Evolutionary conservation across 1,284 basidiomycete genomes (phyloP).

Genomic region (Hymenochaete sp.): DNA sequence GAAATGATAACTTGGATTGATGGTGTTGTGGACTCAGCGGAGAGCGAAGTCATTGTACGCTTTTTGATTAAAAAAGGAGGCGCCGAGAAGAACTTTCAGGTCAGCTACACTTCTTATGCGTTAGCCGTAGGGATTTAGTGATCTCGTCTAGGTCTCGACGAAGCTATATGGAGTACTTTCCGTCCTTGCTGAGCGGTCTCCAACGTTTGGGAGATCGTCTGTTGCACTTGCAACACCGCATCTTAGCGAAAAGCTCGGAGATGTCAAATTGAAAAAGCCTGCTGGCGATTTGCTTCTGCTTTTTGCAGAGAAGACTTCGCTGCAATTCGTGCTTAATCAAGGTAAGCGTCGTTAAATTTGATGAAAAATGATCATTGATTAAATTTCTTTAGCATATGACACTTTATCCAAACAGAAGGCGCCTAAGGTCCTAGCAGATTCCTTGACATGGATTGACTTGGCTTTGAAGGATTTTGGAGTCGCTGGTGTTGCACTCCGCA

Average conservation of each 20-base stretch:
- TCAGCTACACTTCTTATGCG: constrained; percentile 27
- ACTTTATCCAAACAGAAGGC: constrained; percentile 91
- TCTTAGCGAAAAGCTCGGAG: constrained; percentile 91
- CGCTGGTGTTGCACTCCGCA: constrained; percentile 74
- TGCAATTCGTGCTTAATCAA: constrained; percentile 92
- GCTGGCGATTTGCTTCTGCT: constrained; percentile 81
- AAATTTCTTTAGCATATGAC: constrained; percentile 77
- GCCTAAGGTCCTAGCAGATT: constrained; percentile 93
- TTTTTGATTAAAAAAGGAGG: constrained; percentile 90
- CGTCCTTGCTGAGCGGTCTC: constrained; percentile 68
- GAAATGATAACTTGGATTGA: constrained; percentile 84
- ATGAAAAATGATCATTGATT: constrained; percentile 14
- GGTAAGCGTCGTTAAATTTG: constrained; percentile 40
- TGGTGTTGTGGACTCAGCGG: constrained; percentile 56
- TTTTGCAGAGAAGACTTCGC: constrained; percentile 88
- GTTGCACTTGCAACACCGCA: constrained; percentile 80
- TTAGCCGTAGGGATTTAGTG: constrained; percentile 1
- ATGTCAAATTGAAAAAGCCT: constrained; percentile 94
- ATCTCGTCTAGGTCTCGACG: constrained; percentile 67
- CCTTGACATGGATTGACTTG: constrained; percentile 83
- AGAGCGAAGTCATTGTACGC: constrained; percentile 88
- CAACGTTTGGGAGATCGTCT: constrained; percentile 81
- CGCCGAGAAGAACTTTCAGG: constrained; percentile 99
- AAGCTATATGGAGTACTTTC: constrained; percentile 78
- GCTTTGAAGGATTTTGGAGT: constrained; percentile 92